phyloP scores from a whole-genome alignment of 352 stramenopile species.

The Phytopythium ostracodes region DNA sequence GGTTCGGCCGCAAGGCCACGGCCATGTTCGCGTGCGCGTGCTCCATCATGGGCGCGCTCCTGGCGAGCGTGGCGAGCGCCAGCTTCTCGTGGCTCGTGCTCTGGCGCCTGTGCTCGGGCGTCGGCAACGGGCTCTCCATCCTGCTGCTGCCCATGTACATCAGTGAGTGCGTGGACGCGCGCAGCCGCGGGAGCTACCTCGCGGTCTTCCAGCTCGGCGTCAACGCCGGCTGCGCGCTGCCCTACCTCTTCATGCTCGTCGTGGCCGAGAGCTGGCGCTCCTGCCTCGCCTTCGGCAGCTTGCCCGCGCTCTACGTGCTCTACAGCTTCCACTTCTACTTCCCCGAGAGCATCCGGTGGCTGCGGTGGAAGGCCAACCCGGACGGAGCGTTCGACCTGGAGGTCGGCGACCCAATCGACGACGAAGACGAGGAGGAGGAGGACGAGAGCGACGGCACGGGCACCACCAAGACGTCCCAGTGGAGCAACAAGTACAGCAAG shows the following conservation, averaged over 20 bases:
- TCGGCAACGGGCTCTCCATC: constrained; percentile 83
- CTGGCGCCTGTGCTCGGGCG: constrained; percentile 66
- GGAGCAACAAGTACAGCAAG: constrained; percentile 4
- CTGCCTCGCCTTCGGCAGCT: constrained; percentile 63
- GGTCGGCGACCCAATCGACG: not conserved
- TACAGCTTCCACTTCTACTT: constrained; percentile 76
- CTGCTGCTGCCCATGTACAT: constrained; percentile 88
- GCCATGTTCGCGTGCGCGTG: constrained; percentile 70
- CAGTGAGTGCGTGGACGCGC: constrained; percentile 70
- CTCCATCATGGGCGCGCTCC: constrained; percentile 62
- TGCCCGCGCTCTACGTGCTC: constrained; percentile 72
- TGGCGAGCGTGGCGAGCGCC: constrained; percentile 45
- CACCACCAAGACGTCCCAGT: constrained; percentile 1
- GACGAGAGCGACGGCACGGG: constrained; percentile 1
- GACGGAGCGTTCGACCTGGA: constrained; percentile 45
- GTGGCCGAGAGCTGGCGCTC: constrained; percentile 74
- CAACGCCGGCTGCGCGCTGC: constrained; percentile 66
- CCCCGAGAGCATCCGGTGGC: constrained; percentile 76
- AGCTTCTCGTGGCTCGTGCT: constrained; percentile 61
- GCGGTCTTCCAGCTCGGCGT: constrained; percentile 82
- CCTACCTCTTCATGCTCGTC: constrained; percentile 79
- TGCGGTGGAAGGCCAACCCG: constrained; percentile 60
- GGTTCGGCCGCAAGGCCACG: constrained; percentile 63
- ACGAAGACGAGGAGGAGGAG: constrained; percentile 11
- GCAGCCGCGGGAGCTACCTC: constrained; percentile 60